Evolutionary conservation across 2,329 filamentous ascomycete species (phyloP), one percentile per base, ranked within the genome.

Genomic region (Madurella fahalii): DNA sequence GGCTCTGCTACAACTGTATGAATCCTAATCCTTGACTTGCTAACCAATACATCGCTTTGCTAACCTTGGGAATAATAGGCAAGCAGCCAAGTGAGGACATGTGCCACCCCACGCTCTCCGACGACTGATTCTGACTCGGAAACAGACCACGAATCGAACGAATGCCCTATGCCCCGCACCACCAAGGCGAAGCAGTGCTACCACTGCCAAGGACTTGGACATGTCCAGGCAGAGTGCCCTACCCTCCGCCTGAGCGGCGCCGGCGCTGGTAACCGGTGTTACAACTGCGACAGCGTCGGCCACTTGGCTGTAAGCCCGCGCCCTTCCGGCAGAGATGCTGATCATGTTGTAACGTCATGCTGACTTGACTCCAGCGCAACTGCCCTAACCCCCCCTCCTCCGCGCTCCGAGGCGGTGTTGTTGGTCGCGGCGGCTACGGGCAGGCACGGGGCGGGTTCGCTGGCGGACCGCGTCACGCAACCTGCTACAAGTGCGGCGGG

Each of bases 151-250:
- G 94, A 99, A 79, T 97, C 93, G 63, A 97, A 95, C 78, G 89
- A 88, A 73, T 99, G 94, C 82, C 94, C 94, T 66, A 86, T 93
- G 70, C 94, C 94, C 68, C 88, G 94, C 74, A 96, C 93, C 58
- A 96, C 94, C 62, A 94, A 99, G 78, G 91, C 91, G 50, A 99
- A 99, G 85, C 94, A 99, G 81, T 99, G 94, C 84, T 99, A 99
- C 74, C 94, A 97, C 78, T 99, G 94, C 82, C 94, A 97, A 80
- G 94, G 94, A 56, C 84, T 97, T 59, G 94, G 94, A 64, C 94
- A 99, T 72, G 94, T 99, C 67, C 94, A 99, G 80, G 94, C 94
- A 65, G 94, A 99, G 74, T 99, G 94, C 83, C 94, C 94, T 67
- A 97, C 94, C 59, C 84, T 99, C 62, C 90, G 94, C 65, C 76